Evolutionary conservation across 1,284 basidiomycete genomes (phyloP).

Genomic region (Ceratobasidium sp.): DNA sequence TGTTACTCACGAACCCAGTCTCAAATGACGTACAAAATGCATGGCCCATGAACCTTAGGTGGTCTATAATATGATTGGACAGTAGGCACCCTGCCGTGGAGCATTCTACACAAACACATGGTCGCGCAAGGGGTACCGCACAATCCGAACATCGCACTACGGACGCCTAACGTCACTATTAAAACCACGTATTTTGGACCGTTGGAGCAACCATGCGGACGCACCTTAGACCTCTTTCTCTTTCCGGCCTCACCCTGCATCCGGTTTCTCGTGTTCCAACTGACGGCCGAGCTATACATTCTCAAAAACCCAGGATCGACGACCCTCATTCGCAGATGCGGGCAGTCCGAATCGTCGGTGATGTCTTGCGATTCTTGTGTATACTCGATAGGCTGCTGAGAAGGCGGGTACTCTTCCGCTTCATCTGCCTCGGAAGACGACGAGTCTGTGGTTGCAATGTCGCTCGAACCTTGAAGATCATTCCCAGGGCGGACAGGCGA

Average conservation of each 20-base stretch:
- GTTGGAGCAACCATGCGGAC: background rate
- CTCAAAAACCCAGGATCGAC: constrained; percentile 20
- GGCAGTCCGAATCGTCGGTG: constrained; percentile 24
- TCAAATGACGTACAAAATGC: constrained; percentile 75
- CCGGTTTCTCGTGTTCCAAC: constrained; percentile 9
- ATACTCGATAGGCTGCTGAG: background rate
- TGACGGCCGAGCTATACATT: constrained; percentile 5
- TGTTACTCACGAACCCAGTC: too few species aligned
- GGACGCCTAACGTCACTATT: background rate
- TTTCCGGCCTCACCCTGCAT: constrained; percentile 2
- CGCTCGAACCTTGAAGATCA: constrained; percentile 12
- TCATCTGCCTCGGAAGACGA: constrained; percentile 31
- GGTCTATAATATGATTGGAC: constrained; percentile 61
- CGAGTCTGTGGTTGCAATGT: constrained; percentile 26
- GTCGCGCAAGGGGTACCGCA: constrained; percentile 64
- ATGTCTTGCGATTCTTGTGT: background rate
- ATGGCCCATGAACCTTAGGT: constrained; percentile 66
- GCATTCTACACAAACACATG: constrained; percentile 83
- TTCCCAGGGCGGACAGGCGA: background rate
- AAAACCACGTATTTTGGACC: too few species aligned
- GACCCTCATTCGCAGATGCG: constrained; percentile 15
- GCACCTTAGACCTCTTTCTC: constrained; percentile 7
- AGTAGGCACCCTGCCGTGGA: constrained; percentile 76
- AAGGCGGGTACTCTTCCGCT: background rate
- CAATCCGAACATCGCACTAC: constrained; percentile 62